phyloP scores from a whole-genome alignment of 345 rosid genomes.

The Noccaea bulbosa region DNA sequence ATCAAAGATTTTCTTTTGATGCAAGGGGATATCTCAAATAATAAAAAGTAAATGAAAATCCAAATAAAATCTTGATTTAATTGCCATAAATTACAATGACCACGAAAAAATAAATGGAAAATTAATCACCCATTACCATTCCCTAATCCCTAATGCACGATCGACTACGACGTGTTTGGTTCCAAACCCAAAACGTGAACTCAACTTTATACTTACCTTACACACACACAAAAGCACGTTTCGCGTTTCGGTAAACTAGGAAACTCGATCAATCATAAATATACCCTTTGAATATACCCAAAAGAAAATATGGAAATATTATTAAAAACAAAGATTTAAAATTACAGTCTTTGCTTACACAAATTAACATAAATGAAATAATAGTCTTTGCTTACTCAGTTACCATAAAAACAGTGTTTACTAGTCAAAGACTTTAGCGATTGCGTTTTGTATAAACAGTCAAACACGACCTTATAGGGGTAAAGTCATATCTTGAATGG shows the following conservation, averaged over 20 bases:
- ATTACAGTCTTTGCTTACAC: constrained; percentile 16
- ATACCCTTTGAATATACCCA: constrained; percentile 32
- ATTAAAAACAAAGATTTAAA: neutral
- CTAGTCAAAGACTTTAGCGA: constrained; percentile 30
- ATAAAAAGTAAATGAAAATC: constrained; percentile 31
- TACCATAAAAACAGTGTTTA: constrained; percentile 29
- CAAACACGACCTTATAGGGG: constrained; percentile 22
- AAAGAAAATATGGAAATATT: constrained; percentile 8
- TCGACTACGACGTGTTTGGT: constrained; percentile 27
- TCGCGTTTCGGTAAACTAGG: constrained; percentile 17
- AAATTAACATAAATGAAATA: constrained; percentile 13
- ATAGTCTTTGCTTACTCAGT: constrained; percentile 22
- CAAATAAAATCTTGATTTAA: constrained; percentile 35
- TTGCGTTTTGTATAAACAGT: constrained; percentile 28
- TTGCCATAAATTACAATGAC: constrained; percentile 30
- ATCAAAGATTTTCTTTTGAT: constrained; percentile 32
- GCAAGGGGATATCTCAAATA: constrained; percentile 9
- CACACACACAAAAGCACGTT: constrained; percentile 20
- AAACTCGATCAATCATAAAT: constrained; percentile 32
- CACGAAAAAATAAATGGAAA: constrained; percentile 31
- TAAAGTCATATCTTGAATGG: constrained; percentile 41
- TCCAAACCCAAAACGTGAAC: constrained; percentile 35
- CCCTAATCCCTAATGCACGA: constrained; percentile 34
- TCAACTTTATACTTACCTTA: constrained; percentile 17
- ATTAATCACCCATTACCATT: constrained; percentile 27